phyloP scores from a whole-genome alignment of 192 early-diverging fungal species.

The Podila clonocystis region DNA sequence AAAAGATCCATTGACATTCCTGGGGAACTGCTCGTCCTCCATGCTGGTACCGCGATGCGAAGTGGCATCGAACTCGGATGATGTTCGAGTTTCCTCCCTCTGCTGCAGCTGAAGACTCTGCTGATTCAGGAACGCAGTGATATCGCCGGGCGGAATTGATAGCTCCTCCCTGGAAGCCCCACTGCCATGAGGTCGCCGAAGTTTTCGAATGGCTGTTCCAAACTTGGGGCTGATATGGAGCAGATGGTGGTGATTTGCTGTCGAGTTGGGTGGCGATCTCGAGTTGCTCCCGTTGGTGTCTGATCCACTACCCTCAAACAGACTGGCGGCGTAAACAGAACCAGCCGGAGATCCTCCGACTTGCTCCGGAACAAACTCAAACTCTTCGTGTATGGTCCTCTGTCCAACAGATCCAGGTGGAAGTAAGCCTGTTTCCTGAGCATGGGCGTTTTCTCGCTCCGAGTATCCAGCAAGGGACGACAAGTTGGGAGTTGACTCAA shows the following conservation, averaged over 20 bases:
- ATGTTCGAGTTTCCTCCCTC: background rate
- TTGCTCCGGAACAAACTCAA: slow-evolving; percentile 1
- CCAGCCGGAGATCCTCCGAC: background rate
- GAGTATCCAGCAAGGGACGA: background rate
- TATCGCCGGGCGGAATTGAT: background rate
- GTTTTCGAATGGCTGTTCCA: background rate
- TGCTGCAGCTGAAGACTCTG: background rate
- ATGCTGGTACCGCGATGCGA: background rate
- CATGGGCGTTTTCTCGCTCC: background rate
- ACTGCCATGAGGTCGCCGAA: background rate
- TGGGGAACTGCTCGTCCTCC: background rate
- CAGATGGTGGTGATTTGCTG: background rate
- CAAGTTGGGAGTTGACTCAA: slow-evolving; percentile 35
- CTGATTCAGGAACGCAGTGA: background rate
- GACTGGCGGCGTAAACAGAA: background rate
- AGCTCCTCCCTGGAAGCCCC: slow-evolving; percentile 1
- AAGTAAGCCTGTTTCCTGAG: background rate
- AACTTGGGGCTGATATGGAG: background rate
- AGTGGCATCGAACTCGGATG: background rate
- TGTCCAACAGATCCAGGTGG: background rate
- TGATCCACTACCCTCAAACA: background rate
- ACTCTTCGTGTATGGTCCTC: background rate
- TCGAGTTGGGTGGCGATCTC: background rate
- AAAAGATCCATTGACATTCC: background rate
- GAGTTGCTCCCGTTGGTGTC: background rate